Evolutionary conservation across 1,284 basidiomycete species (phyloP).

Genomic region (Ustilago loliicola): DNA sequence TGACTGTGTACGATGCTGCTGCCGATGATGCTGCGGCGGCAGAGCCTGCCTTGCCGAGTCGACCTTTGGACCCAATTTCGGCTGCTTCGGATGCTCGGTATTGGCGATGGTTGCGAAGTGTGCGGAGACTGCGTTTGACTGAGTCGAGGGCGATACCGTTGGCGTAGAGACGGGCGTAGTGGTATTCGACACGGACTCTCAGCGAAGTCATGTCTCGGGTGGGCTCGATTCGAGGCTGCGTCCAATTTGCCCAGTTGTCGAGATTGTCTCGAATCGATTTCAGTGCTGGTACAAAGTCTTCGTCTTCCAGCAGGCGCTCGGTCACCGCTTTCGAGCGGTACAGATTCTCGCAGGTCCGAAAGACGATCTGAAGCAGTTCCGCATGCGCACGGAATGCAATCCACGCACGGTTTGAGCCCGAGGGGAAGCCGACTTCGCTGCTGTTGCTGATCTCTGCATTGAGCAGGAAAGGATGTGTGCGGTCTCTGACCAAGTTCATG

Average conservation of each 20-base stretch:
- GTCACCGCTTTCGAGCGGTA: constrained; percentile 52
- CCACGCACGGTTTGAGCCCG: constrained; percentile 50
- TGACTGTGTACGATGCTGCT: constrained; percentile 38
- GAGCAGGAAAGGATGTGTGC: constrained; percentile 50
- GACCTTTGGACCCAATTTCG: constrained; percentile 48
- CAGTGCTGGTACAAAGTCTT: constrained; percentile 53
- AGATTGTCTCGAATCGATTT: constrained; percentile 53
- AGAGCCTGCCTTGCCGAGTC: constrained; percentile 34
- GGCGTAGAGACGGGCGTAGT: constrained; percentile 55
- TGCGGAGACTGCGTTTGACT: constrained; percentile 48
- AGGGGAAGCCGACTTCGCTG: constrained; percentile 32
- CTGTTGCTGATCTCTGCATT: constrained; percentile 48
- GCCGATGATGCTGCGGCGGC: constrained; percentile 19
- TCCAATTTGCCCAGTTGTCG: constrained; percentile 58
- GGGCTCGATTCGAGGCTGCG: constrained; percentile 48
- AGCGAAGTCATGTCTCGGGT: constrained; percentile 56
- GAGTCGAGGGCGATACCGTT: constrained; percentile 56
- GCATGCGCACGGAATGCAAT: constrained; percentile 52
- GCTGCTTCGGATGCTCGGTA: constrained; percentile 52
- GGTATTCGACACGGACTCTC: constrained; percentile 54
- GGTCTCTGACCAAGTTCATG: constrained; percentile 53
- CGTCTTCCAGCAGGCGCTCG: constrained; percentile 49
- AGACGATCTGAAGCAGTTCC: constrained; percentile 51
- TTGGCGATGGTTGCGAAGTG: constrained; percentile 38
- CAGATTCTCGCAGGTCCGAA: constrained; percentile 54